These are phyloP conservation scores for Myxozyma vanderwaltii DNA, from an alignment of 805 yeast genomes.

Conservation along the genomic window DNA sequence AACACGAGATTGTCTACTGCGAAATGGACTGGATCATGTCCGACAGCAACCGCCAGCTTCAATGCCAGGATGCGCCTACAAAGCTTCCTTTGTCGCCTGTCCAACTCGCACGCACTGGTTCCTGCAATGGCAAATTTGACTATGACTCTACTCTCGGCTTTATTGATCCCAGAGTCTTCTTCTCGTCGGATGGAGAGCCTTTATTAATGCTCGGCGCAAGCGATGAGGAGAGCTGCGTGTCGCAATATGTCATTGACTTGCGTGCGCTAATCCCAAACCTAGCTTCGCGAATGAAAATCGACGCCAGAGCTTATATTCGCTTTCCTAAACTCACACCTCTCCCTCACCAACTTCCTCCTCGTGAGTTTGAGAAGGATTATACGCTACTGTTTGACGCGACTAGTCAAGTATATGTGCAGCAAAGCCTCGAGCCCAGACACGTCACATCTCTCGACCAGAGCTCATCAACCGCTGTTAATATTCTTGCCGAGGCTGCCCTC, in stretches of 20 bases:
- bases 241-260: constrained; percentile 25
- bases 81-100: constrained; percentile 5
- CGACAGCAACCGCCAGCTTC: constrained; percentile 7
- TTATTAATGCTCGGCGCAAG: constrained; percentile 22
- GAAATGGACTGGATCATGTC: constrained; percentile 26
- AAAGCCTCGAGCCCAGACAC: constrained; percentile 18
- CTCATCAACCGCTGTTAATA: background rate
- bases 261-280: constrained; percentile 27
- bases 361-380: constrained; percentile 24
- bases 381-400: constrained; percentile 15
- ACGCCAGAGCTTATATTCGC: constrained; percentile 2
- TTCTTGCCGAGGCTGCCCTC: background rate
- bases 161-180: constrained; percentile 27
- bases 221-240: constrained; percentile 12
- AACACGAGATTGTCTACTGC: constrained; percentile 22
- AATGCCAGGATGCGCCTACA: constrained; percentile 11
- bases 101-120: constrained; percentile 9
- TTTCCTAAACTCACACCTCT: constrained; percentile 11
- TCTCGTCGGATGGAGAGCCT: constrained; percentile 31
- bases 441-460: background rate
- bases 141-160: constrained; percentile 11
- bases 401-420: constrained; percentile 20
- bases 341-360: background rate
- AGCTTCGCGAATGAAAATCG: constrained; percentile 12
- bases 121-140: background rate